Percentiles rank a stretch among this genome's conserved stretches.
Evolutionary conservation across 495 filamentous ascomycete genomes (phyloP).

Genomic region (Cetradonia linearis): DNA sequence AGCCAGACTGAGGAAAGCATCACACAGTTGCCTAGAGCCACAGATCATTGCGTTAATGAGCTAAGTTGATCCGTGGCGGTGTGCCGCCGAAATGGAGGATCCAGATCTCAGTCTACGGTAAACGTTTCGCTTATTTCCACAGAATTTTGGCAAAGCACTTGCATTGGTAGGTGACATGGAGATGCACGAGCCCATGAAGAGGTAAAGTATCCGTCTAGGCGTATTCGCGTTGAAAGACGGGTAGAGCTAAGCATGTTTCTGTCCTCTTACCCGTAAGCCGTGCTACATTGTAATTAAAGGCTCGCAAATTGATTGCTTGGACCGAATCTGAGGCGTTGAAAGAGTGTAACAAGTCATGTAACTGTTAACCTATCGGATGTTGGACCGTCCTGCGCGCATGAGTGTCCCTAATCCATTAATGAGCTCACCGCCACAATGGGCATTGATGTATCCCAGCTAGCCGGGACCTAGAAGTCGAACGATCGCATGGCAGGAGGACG

Average conservation of each 20-base stretch:
- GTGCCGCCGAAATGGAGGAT: not conserved
- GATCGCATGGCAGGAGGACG: not conserved
- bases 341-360: not conserved
- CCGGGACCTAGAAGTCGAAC: not conserved
- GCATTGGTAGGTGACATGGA: not conserved
- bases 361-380: not conserved
- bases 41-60: not conserved
- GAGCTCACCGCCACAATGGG: not conserved
- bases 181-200: not conserved
- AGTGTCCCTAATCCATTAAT: not conserved
- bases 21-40: not conserved
- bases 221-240: not conserved
- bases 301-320: not conserved
- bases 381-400: not conserved
- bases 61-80: not conserved
- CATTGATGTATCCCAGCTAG: not conserved
- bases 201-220: not conserved
- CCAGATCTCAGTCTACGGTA: not conserved
- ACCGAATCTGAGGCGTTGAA: not conserved
- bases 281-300: not conserved
- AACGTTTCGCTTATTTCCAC: not conserved
- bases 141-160: not conserved
- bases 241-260: not conserved
- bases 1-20: not conserved
- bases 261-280: not conserved